Conservation (phyloP, 2,329 filamentous ascomycete genomes). For the Beauveria rudraprayagi region DNA sequence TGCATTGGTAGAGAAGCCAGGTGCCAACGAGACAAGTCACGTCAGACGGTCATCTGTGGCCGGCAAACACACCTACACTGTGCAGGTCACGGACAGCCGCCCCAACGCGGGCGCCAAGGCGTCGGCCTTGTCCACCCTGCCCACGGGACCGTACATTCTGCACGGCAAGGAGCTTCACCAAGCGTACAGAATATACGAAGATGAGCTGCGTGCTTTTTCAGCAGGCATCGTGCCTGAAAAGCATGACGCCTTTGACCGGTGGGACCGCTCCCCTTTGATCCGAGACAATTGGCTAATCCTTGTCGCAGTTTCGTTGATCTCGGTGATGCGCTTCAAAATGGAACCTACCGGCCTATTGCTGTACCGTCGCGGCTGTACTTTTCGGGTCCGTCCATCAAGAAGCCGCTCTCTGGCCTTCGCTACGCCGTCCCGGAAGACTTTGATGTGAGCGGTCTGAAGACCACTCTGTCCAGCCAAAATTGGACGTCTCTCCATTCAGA, state of each 20-base stretch:
- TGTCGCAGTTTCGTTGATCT: conserved; percentile 23
- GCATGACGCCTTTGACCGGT: conserved; percentile 20
- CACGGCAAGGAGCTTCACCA: conserved; percentile 33
- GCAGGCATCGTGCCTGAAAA: conserved; percentile 31
- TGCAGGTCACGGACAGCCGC: conserved; percentile 4
- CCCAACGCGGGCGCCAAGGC: conserved; percentile 16
- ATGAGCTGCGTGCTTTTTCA: conserved; percentile 28
- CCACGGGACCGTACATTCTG: conserved; percentile 34
- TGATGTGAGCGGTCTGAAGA: conserved; percentile 41
- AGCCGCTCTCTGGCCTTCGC: conserved; percentile 30
- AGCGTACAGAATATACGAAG: conserved; percentile 34
- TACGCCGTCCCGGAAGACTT: conserved; percentile 28
- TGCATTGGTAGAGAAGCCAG: conserved; percentile 31
- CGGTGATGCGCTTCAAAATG: conserved; percentile 19
- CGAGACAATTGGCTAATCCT: not conserved
- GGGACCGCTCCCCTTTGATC: not conserved
- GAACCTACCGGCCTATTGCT: conserved; percentile 23
- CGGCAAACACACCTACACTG: conserved; percentile 2
- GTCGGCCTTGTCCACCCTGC: conserved; percentile 19
- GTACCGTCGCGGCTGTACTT: conserved; percentile 32
- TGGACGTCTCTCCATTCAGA: conserved; percentile 46
- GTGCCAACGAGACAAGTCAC: conserved; percentile 13
- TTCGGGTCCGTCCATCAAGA: conserved; percentile 18
- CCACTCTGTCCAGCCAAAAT: conserved; percentile 48
- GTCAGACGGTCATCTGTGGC: not conserved